Conservation (phyloP, 345 rosid species). For the Murraya koenigii region DNA sequence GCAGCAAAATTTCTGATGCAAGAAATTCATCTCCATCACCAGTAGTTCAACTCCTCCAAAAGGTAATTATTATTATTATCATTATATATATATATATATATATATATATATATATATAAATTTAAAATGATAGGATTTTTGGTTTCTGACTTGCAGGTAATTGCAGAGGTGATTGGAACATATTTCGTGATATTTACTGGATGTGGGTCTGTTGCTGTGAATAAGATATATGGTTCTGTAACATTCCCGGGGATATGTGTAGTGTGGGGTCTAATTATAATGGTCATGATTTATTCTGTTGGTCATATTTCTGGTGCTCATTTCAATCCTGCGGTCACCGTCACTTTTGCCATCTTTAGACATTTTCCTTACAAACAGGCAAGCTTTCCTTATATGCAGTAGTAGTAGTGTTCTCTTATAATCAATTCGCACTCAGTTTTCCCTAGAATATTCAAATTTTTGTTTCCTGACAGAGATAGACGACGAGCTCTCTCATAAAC, state of each 20-base stretch:
- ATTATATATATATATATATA: too few relatives aligned
- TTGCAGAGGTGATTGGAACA: conserved; percentile 71
- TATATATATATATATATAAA: too few relatives aligned
- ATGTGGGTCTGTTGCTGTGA: conserved; percentile 63
- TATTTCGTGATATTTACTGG: conserved; percentile 72
- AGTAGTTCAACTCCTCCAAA: conserved; percentile 14
- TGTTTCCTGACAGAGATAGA: too few relatives aligned
- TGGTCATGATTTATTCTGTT: conserved; percentile 67
- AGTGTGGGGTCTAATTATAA: conserved; percentile 64
- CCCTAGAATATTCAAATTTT: not conserved
- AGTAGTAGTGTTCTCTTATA: too few relatives aligned
- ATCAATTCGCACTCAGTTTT: not conserved
- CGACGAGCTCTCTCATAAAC: too few relatives aligned
- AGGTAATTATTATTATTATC: not conserved
- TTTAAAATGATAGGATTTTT: not conserved
- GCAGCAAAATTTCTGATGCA: not conserved
- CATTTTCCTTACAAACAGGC: conserved; percentile 56
- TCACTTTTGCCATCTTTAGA: conserved; percentile 53
- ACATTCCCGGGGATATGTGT: conserved; percentile 67
- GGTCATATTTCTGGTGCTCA: conserved; percentile 89
- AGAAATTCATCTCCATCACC: not conserved
- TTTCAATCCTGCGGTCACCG: conserved; percentile 74
- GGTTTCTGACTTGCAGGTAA: conserved; percentile 25
- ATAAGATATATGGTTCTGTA: conserved; percentile 54
- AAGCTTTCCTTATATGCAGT: not conserved